Base-by-base conservation (phyloP, 805 yeast species). In the Zygosaccharomyces gambellarensis region DNA sequence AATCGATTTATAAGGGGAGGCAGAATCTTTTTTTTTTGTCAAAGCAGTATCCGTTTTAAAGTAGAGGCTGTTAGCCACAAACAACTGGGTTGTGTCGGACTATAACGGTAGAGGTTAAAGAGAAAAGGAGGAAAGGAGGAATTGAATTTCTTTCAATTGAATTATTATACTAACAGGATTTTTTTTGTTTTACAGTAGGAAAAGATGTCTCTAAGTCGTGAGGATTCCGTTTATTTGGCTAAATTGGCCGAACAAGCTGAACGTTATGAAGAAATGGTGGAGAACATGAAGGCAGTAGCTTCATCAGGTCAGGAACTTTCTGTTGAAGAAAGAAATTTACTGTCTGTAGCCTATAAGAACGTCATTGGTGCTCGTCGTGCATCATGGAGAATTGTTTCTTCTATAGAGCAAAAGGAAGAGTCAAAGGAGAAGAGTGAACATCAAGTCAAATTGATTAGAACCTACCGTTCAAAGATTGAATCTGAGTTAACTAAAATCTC, bases 301-400 rank as follows among this genome's bases (percentile, higher is more conserved):
- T 85, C 95, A 39, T 82, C 95, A 39, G 97, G 96, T 55, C 90
- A 87, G 74, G 98, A 92, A 72, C 78, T 94, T 61, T 85, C 95
- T 45, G 96, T 94, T 60, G 99, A 94, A 77, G 99, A 94, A 78
- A 90, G 99, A 74, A 94, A 94, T 76, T 79, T 92, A 61, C 81
- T 92, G 64, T 89, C 97, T 30, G 98, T 94, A 63, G 99, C 99
- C 54, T 92, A 92, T 80, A 92, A 92, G 76, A 92, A 92, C 69
- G 98, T 92, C 50, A 92, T 92, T 73, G 99, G 99, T 69, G 96
- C 98, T 51, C 90, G 98, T 68, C 90, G 99, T 77, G 98, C 99
- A 51, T 89, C 97, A 41, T 94, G 98, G 98, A 87, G 99, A 82
- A 90, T 94, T 68, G 97, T 94, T 47, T 90, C 97, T 34, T 89